phyloP scores from a whole-genome alignment of 129 eudicot genomes.

The Cynara cardunculus region DNA sequence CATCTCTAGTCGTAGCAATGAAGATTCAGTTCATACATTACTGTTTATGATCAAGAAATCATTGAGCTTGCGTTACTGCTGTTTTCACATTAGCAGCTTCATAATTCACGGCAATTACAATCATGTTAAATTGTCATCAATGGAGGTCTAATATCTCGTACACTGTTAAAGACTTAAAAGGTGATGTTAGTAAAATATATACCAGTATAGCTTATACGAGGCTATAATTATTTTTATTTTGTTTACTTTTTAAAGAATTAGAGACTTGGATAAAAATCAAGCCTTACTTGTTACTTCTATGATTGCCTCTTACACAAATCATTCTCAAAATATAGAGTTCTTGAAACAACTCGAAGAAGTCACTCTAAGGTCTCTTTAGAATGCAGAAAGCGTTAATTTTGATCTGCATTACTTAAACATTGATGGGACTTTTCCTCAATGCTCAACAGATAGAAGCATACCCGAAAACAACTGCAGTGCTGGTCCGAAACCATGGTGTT shows the following conservation, averaged over 20 bases:
- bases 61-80: no score
- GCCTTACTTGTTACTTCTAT: background rate
- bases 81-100: no score
- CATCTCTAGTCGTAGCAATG: no score
- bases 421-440: background rate
- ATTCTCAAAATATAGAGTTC: background rate
- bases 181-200: background rate
- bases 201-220: background rate
- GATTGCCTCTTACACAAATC: background rate
- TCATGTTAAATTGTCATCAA: background rate
- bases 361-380: background rate
- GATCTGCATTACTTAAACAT: background rate
- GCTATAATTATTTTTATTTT: background rate
- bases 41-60: no score
- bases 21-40: no score
- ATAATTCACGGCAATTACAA: no score
- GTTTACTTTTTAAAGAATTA: background rate
- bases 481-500: conserved; percentile 93
- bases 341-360: background rate
- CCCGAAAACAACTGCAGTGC: conserved; percentile 97
- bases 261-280: background rate
- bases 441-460: conserved; percentile 78
- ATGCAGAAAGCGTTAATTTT: conserved; percentile 7
- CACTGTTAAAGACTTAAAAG: background rate
- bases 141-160: no score